Evolutionary conservation across 176 grass and related monocot genomes (phyloP), one percentile per base, ranked within the genome.

Genomic region (Metroxylon sagu): DNA sequence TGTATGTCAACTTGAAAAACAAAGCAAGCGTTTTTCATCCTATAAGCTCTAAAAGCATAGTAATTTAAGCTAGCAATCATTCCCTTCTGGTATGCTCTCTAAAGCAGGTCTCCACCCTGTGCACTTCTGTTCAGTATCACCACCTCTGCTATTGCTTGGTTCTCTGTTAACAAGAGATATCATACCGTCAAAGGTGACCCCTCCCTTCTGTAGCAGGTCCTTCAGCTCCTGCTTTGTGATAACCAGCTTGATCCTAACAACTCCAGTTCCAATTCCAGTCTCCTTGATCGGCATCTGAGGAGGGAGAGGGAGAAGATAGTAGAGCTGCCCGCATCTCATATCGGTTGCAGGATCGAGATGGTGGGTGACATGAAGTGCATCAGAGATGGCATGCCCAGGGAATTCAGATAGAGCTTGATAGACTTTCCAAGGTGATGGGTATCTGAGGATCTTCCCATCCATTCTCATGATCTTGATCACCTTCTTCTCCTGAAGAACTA

Each of bases 11-110:
- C 16, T 26, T 18, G 25, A 23, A 23, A 23, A 23, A 23, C 4
- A 18, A 15, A 10, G 7, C 26, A 8, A 26, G 15, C 26, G 10
- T 27, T 25, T 2, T 59, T 26, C 4, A 17, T 26, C 21, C 16
- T 14, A 29, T 17, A 27, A 17, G 25, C 2, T 59, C 16, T 21
- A 59, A 28, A 59, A 28, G 7, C 14, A 43, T 10, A 0, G 35
- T 26, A 52, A 10, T 3, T 12, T 2, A 23, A 53, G 76, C 43
- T 25, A 71, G 60, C 26, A 60, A 72, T 72, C 29, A 68, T 29
- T 62, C 60, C 65, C 73, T 65, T 82, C 79, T 15, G 73, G 66
- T 59, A 82, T 82, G 72, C 79, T 82, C 56, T 76, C 23, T 49
- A 82, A 50, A 31, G 48, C 16, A 16, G 67, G 73, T 53, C 66